phyloP scores from a whole-genome alignment of 441 rosid genomes.

The Raphanus hybrid region DNA sequence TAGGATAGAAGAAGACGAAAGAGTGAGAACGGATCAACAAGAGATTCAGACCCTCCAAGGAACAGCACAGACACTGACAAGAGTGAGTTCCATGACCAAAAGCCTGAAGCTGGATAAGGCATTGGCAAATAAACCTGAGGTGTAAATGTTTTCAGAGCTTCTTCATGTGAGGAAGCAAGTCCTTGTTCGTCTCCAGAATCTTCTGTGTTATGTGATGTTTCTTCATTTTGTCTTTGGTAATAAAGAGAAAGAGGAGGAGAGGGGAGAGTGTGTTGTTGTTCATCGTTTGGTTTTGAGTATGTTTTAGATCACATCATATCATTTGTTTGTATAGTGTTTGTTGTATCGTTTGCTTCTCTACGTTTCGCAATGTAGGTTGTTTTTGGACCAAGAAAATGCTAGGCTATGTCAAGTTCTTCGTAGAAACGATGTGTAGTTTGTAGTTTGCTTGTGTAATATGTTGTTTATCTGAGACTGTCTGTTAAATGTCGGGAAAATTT shows the following conservation, averaged over 20 bases:
- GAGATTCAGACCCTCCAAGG: slow-evolving; percentile 56
- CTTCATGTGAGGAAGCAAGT: slow-evolving; percentile 31
- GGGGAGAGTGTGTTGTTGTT: slow-evolving; percentile 11
- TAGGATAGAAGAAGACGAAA: slow-evolving; percentile 85
- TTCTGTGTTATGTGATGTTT: slow-evolving; percentile 26
- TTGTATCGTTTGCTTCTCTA: slow-evolving; percentile 19
- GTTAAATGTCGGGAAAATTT: neutral
- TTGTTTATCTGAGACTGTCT: neutral
- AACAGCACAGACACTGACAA: slow-evolving; percentile 60
- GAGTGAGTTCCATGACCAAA: slow-evolving; percentile 50
- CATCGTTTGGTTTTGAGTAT: slow-evolving; percentile 14
- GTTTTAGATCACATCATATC: slow-evolving; percentile 10
- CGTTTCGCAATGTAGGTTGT: slow-evolving; percentile 34
- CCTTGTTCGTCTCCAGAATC: slow-evolving; percentile 31
- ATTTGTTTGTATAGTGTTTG: slow-evolving; percentile 42
- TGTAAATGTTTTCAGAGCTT: slow-evolving; percentile 31
- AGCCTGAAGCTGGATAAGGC: slow-evolving; percentile 41
- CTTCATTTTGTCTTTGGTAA: slow-evolving; percentile 26
- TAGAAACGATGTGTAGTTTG: slow-evolving; percentile 30
- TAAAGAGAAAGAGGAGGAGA: slow-evolving; percentile 21
- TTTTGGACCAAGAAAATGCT: slow-evolving; percentile 24
- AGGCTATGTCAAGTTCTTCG: slow-evolving; percentile 7
- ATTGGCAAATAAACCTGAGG: slow-evolving; percentile 17
- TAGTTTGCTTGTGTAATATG: slow-evolving; percentile 16
- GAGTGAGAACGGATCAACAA: slow-evolving; percentile 53